Base-by-base conservation (phyloP, 768 basidiomycete genomes). In the Floccularia luteovirens region DNA sequence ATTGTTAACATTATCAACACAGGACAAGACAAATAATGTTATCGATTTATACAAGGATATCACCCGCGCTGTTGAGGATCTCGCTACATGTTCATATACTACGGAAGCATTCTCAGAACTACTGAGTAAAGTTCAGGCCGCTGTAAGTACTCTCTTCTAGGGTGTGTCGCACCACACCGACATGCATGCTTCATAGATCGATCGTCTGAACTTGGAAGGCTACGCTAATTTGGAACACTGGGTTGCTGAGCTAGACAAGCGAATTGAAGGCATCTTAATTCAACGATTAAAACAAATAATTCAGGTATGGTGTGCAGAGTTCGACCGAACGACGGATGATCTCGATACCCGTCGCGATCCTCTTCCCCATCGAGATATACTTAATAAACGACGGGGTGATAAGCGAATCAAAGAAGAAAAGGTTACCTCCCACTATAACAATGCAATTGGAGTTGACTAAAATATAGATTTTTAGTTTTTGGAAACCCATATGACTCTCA, bases 11-110 rank as follows among this genome's bases (percentile, higher is more conserved):
- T 39, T 5, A 31, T 34, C 8, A 25, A 14, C 32, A n/a, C 38
- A 87, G 81, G 96, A 99, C 66, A 96, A 97, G 61, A 89, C 92
- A 31, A 94, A 94, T 58, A 84, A 75, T 37, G 82, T 94, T 40
- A 88, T 99, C 46, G 93, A 94, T 48, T 66, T 92, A 39, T 90
- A 90, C 59, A 82, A 80, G 49, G 90, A 93, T 38, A 89, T 96
- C 33, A 65, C 77, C 7, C 77, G 84, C 1, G 78, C 82, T 0
- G 81, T 98, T 1, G 90, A 96, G 46, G 90, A 94, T 49, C 73
- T 99, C 4, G 67, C 77, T 4, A 86, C 87, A 2, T 98, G 96
- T 55, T 67, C 85, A 0, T 98, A 94, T 57, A 82, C 82, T 0
- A 59, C 72, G 1, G 88, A 92, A 44, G 82, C 86, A 0, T 96